Evolutionary conservation across 2,329 filamentous ascomycete genomes (phyloP).

Genomic region (Apiospora marii): DNA sequence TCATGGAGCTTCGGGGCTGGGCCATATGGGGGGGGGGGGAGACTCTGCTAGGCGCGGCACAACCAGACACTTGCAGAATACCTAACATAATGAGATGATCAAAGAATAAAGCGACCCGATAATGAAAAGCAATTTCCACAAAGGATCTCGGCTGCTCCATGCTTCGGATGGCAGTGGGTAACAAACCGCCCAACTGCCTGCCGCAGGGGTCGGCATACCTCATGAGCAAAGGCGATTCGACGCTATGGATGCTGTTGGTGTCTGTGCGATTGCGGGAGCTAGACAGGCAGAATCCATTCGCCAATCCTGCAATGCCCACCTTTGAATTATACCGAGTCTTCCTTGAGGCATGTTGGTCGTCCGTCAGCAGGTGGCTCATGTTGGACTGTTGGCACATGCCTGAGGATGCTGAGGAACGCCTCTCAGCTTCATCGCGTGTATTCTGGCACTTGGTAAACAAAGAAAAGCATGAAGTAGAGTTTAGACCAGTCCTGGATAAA

Average conservation of each 20-base stretch:
- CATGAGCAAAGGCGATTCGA: neutral
- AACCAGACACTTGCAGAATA: neutral
- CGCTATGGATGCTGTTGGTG: neutral
- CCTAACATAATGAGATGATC: neutral
- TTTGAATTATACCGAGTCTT: neutral
- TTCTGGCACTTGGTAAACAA: neutral
- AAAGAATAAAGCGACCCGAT: neutral
- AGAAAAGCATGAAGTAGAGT: neutral
- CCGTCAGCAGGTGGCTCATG: neutral
- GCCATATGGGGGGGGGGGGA: too few relatives aligned
- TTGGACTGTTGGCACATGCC: neutral
- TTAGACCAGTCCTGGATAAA: neutral
- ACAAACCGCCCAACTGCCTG: conserved; percentile 1
- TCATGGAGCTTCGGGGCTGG: too few relatives aligned
- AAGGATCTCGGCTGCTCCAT: neutral
- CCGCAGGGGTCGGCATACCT: neutral
- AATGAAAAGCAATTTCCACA: too few relatives aligned
- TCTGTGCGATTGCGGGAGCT: neutral
- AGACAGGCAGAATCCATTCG: neutral
- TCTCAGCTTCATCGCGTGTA: neutral
- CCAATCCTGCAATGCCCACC: neutral
- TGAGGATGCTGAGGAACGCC: neutral
- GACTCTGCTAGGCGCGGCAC: too few relatives aligned
- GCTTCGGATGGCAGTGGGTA: neutral
- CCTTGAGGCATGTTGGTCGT: neutral